Base-by-base conservation (phyloP, 495 filamentous ascomycete genomes). In the Daldinia concentrica region DNA sequence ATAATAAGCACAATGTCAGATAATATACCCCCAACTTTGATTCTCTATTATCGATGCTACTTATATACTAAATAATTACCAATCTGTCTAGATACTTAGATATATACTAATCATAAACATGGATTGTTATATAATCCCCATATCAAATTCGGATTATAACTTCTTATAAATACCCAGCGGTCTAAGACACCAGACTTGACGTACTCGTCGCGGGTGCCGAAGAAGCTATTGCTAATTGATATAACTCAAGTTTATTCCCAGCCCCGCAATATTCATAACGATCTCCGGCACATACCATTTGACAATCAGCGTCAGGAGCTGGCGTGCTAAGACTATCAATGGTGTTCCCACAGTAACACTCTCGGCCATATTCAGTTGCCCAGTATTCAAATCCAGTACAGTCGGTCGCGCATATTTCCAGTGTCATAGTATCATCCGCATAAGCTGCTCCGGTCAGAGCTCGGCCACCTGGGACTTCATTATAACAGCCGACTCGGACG, bases 401-500 rank as follows among this genome's bases (percentile, higher is more conserved):
- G 52, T 65, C 73, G 4, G 66, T 60, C 17, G 75, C 77, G 60
- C 79, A 82, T 19, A 68, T 45, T 68, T 81, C 77, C 5, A 81
- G 37, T 2, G 78, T 80, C 78, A 81, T 77, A 17, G 66, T 57
- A 55, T 81, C 74, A 45, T 64, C 71, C 4, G 76, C 69, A 15
- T 74, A 76, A 1, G 72, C 41, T 1, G 74, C 76, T 8, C 73
- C 82, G n/a, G 68, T 68, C 4, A 86, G 74, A 17, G 84, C 83
- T 17, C 84, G 80, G 14, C 68, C 76, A 15, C 74, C 75, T 14
- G 74, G 63, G 0, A 81, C 69, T 69, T 87, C 86, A 45, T 79
- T 84, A 63, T 79, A 84, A 78, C 86, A 87, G 51, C 78, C 77
- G 27, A 81, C 68, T 14, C 70, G 73, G 27, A 71, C 57, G 14